phyloP scores from a whole-genome alignment of 495 filamentous ascomycete genomes.

The Tuber aestivum region DNA sequence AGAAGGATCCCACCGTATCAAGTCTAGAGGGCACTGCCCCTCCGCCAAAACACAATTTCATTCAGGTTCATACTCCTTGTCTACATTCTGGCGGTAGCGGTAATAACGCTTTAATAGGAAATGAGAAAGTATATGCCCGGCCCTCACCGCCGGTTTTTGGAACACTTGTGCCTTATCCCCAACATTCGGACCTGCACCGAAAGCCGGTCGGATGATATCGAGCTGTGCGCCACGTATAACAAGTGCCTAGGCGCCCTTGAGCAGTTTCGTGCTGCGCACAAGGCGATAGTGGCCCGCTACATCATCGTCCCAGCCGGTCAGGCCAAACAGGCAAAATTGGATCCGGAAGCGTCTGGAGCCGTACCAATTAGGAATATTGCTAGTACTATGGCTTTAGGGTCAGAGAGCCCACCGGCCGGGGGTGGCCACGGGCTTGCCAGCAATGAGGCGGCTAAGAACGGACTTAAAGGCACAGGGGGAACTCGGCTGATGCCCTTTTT shows the following conservation, averaged over 20 bases:
- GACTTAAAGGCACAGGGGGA: conserved; percentile 82
- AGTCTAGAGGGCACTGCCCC: conserved; percentile 52
- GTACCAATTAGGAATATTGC: conserved; percentile 21
- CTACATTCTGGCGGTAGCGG: background rate
- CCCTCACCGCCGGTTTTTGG: conserved; percentile 78
- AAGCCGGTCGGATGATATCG: conserved; percentile 53
- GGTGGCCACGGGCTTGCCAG: conserved; percentile 32
- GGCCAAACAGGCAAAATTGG: background rate
- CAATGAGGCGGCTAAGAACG: conserved; percentile 48
- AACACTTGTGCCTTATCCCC: conserved; percentile 69
- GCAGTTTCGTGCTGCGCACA: conserved; percentile 86
- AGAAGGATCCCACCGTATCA: conserved; percentile 48
- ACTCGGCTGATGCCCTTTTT: conserved; percentile 89
- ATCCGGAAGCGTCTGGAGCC: background rate
- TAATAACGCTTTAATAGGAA: conserved; percentile 48
- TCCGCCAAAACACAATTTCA: conserved; percentile 74
- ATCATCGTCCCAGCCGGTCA: conserved; percentile 65
- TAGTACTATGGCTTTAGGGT: conserved; percentile 18
- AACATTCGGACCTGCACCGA: conserved; percentile 88
- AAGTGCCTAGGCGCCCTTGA: conserved; percentile 85
- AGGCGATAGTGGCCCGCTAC: conserved; percentile 92
- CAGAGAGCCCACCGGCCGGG: conserved; percentile 14
- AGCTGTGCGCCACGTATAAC: conserved; percentile 76
- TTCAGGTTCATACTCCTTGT: conserved; percentile 49
- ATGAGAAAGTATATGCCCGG: conserved; percentile 98